Conservation (phyloP, 164 flowering plant species). For the Protea cynaroides region DNA sequence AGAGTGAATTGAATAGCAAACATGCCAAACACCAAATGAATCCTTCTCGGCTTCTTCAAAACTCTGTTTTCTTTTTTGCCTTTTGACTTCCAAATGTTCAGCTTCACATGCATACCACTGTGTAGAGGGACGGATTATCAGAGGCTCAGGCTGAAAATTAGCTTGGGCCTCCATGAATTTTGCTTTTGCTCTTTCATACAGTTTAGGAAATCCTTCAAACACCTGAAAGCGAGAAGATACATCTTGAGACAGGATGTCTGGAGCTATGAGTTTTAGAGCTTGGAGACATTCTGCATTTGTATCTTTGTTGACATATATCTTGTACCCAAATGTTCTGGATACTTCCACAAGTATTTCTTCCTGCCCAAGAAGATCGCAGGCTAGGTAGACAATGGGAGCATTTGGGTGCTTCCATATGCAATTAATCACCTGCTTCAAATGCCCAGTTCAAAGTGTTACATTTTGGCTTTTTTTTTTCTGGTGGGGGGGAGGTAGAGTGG, state of each 20-base stretch:
- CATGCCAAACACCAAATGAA: conserved; percentile 79
- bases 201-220: conserved; percentile 60
- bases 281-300: conserved; percentile 43
- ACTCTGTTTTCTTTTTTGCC: conserved; percentile 23
- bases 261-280: conserved; percentile 41
- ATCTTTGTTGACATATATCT: conserved; percentile 58
- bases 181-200: conserved; percentile 59
- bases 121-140: conserved; percentile 79
- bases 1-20: conserved; percentile 85
- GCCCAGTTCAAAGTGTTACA: background rate
- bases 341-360: conserved; percentile 67
- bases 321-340: conserved; percentile 71
- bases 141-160: conserved; percentile 58
- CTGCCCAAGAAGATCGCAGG: conserved; percentile 83
- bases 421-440: conserved; percentile 55
- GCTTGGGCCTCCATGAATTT: conserved; percentile 48
- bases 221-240: conserved; percentile 65
- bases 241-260: conserved; percentile 60
- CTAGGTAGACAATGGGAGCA: conserved; percentile 60
- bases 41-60: conserved; percentile 52
- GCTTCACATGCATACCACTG: conserved; percentile 79
- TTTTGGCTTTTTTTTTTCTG: no score
- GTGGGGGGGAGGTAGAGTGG: no score
- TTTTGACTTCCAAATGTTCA: conserved; percentile 27
- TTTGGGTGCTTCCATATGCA: conserved; percentile 97